Base-by-base conservation (phyloP, 768 basidiomycete genomes). In the Saitozyma podzolica region DNA sequence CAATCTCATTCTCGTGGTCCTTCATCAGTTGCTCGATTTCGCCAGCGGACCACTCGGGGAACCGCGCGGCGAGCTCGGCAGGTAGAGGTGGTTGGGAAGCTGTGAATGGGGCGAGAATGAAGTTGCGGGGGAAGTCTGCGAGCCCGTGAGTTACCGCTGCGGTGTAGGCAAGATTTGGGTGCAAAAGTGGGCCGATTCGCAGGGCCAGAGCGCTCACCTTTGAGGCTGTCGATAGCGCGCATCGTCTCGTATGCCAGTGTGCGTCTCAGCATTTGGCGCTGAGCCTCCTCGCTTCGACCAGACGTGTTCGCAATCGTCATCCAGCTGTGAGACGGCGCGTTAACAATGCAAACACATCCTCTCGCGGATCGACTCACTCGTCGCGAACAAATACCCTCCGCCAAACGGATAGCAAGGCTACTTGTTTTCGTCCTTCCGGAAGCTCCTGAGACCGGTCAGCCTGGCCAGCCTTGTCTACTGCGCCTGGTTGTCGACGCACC, bases 311-410 rank as follows among this genome's bases (percentile, higher is more conserved):
- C 84, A 50, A 97, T 87, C 9, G 80, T 76, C 55, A 86, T 80
- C 92, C 93, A 97, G 75, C 92, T 94, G 63, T 49, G 56, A 19
- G 58, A 45, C 39, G 47, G 41, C 42, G 29, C 29, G 29, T 29
- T 5, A 29, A 29, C 29, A 29, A 29, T 29, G 29, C 29, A 29
- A 29, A 29, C 29, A 29, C 29, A 29, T 29, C 29, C 2, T 29
- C 29, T 29, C 29, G 29, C 51, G 13, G 2, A 40, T 11, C 29
- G 9, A 83, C 88, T 63, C 78, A 95, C 93, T 96, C 86, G 76
- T 97, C 92, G 55, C 91, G 88, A 56, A 89, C 83, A 74, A 90
- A 95, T 51, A 95, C 85, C 40, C 94, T 83, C 42, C 94, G 85
- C 94, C 94, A 97, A 14, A 91, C 84, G 40, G 86, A 86, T 51